Percentiles rank a stretch among this genome's conserved stretches.
phyloP scores from a whole-genome alignment of 345 rosid genomes.

The Firmiana major region DNA sequence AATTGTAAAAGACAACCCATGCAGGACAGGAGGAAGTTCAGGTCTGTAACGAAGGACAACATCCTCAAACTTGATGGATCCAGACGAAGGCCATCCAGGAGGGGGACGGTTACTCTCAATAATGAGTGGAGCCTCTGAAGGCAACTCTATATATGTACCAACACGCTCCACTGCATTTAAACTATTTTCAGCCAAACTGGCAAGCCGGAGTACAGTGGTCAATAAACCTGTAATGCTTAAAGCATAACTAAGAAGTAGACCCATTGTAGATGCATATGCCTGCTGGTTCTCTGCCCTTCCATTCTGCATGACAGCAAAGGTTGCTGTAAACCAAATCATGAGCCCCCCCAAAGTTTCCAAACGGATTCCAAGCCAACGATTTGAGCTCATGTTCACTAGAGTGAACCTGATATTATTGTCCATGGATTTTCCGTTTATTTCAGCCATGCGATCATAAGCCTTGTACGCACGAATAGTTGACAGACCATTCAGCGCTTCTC shows the following conservation, averaged over 20 bases:
- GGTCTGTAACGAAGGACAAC: constrained; percentile 93
- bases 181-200: constrained; percentile 97
- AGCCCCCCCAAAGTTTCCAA: constrained; percentile 90
- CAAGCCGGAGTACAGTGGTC: constrained; percentile 88
- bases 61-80: constrained; percentile 82
- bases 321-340: constrained; percentile 99
- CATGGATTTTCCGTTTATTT: constrained; percentile 86
- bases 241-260: constrained; percentile 96
- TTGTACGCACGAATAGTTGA: constrained; percentile 92
- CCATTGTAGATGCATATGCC: constrained; percentile 95
- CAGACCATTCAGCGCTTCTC: constrained; percentile 95
- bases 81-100: constrained; percentile 99
- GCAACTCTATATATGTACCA: constrained; percentile 78
- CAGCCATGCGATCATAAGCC: constrained; percentile 95
- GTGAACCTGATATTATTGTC: constrained; percentile 90
- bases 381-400: constrained; percentile 85
- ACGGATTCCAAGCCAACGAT: constrained; percentile 98
- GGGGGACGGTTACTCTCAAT: constrained; percentile 90
- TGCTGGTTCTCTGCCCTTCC: constrained; percentile 80
- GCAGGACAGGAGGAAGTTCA: constrained; percentile 92
- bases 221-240: constrained; percentile 77
- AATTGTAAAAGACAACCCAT: constrained; percentile 73
- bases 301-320: constrained; percentile 96
- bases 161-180: constrained; percentile 94
- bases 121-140: constrained; percentile 81